Percentiles rank a stretch among this genome's conserved stretches.
Conservation (phyloP, 2,329 filamentous ascomycete species). For the Penicillium sp. region DNA sequence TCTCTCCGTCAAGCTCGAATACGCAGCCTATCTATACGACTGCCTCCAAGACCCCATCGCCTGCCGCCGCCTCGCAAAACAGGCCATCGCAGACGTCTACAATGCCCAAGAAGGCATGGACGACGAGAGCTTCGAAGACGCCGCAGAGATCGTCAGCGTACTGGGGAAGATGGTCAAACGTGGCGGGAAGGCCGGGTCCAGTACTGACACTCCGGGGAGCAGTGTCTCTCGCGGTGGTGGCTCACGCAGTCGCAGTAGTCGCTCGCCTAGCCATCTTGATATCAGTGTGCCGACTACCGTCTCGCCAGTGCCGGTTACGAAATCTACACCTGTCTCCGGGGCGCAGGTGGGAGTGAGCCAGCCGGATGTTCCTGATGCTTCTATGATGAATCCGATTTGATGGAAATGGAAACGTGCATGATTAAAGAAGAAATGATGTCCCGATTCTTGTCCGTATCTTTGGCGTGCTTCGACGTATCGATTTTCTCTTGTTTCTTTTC, state of each 20-base stretch:
- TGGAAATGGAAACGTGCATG: conserved; percentile 4
- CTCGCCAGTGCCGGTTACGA: conserved; percentile 16
- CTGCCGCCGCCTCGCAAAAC: conserved; percentile 67
- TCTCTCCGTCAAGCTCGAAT: conserved; percentile 83
- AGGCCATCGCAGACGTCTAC: conserved; percentile 82
- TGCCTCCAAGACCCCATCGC: conserved; percentile 73
- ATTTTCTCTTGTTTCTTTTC: neutral
- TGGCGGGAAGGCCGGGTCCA: conserved; percentile 40
- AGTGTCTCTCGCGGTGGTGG: conserved; percentile 22
- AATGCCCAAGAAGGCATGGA: conserved; percentile 85
- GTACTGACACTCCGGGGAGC: conserved; percentile 22
- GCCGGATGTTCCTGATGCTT: conserved; percentile 25
- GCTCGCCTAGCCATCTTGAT: conserved; percentile 18
- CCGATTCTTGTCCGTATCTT: neutral
- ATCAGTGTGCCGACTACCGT: conserved; percentile 18
- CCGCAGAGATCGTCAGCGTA: conserved; percentile 75
- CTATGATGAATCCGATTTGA: conserved; percentile 32
- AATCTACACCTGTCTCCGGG: conserved; percentile 9
- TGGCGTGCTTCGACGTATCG: neutral
- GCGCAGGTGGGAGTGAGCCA: neutral
- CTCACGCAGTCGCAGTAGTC: conserved; percentile 28
- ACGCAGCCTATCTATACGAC: conserved; percentile 86
- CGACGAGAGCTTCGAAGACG: conserved; percentile 89
- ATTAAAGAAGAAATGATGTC: conserved; percentile 4
- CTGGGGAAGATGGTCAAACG: conserved; percentile 83